Base-by-base conservation (phyloP, 2,329 filamentous ascomycete genomes). In the Penicillium decumbens region DNA sequence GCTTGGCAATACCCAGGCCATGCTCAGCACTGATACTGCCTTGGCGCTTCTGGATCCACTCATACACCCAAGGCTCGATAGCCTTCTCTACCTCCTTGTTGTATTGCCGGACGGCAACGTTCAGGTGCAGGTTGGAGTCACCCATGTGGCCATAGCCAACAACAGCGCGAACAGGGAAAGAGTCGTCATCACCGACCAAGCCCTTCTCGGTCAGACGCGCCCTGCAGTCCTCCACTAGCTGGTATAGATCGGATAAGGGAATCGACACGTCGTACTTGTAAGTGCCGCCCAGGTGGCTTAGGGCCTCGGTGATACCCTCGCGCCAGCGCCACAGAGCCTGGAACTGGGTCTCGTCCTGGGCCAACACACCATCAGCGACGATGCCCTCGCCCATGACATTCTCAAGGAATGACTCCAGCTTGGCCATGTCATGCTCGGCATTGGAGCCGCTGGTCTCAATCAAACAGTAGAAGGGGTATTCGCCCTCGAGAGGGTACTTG, bases 191-290 rank as follows among this genome's bases (percentile, higher is more conserved):
- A 45, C 89, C 87, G 35, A 95, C 77, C 2, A 97, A 78, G 0
- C 90, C 89, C 28, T 85, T 84, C 46, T 84, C 78, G 1, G 80
- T 78, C 57, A 98, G 79, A 45, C 84, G 83, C 45, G 81, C 82
- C 55, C 86, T 81, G 20, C 85, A 87, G 61, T 97, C 93, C 57
- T 93, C 88, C 27, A 98, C 93, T 27, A 98, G 78, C 60, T 81
- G 77, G 74, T 98, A 98, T 63, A 98, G 82, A 59, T 95, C 85
- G 10, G 81, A 73, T 25, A 98, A 79, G 1, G 93, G 93, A 58
- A 98, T 95, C 6, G 93, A 97, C 28, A 98, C 79, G 66, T 98
- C 93, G 70, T 98, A 98, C 75, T 98, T 98, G 80, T 98, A 98
- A 7, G 93, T 91, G 39, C 91, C 93, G 50, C 93, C 95, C 73